These are phyloP conservation scores for Colletotrichum orbiculare DNA, from an alignment of 2,329 filamentous ascomycete genomes.

Conservation along the genomic window DNA sequence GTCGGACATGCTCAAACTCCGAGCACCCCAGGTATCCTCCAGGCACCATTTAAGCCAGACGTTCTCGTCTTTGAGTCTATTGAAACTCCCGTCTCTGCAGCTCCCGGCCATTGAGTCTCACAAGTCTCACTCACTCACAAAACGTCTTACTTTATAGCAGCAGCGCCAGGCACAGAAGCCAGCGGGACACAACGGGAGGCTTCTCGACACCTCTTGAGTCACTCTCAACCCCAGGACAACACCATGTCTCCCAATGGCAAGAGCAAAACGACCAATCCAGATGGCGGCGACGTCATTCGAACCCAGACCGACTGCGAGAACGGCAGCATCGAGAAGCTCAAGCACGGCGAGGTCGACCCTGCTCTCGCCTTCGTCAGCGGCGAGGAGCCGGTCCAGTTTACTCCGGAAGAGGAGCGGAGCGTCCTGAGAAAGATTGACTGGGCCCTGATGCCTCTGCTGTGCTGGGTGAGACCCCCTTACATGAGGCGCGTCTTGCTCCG, in stretches of 20 bases:
- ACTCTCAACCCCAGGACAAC: not conserved
- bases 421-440: slow-evolving; percentile 29
- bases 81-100: too few relatives aligned
- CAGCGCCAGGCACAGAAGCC: too few relatives aligned
- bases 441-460: slow-evolving; percentile 21
- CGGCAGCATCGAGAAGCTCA: slow-evolving; percentile 32
- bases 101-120: not conserved
- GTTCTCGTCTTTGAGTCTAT: too few relatives aligned
- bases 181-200: too few relatives aligned
- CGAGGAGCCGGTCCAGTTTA: slow-evolving; percentile 29
- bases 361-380: slow-evolving; percentile 29
- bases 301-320: slow-evolving; percentile 27
- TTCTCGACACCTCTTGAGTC: too few relatives aligned
- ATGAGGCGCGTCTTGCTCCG: not conserved
- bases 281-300: slow-evolving; percentile 25
- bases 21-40: not conserved
- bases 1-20: slow-evolving; percentile 17
- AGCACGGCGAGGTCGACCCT: slow-evolving; percentile 27
- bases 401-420: slow-evolving; percentile 26
- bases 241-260: slow-evolving; percentile 13
- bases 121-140: too few relatives aligned
- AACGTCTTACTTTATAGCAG: too few relatives aligned
- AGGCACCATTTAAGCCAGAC: not conserved
- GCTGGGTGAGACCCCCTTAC: slow-evolving; percentile 2
- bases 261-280: slow-evolving; percentile 5